These are phyloP conservation scores for Dactylellina parvicollis DNA, from an alignment of 2,329 filamentous ascomycete species.

Conservation along the genomic window DNA sequence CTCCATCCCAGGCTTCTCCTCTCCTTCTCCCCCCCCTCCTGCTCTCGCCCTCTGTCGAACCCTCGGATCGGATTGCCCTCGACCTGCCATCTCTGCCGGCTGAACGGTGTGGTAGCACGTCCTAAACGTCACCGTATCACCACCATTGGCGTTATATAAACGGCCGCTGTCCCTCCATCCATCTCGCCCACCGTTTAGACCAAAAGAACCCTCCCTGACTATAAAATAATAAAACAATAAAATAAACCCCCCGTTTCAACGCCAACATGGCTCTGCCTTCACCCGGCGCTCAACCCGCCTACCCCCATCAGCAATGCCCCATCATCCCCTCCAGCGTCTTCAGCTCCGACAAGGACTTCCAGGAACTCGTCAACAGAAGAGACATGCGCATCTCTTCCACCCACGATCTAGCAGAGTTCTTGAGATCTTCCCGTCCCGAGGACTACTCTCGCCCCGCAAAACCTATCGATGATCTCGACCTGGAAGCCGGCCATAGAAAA, in stretches of 20 bases:
- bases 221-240: neutral
- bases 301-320: conserved; percentile 44
- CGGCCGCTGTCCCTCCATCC: neutral
- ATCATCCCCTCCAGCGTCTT: conserved; percentile 47
- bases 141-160: conserved; percentile 37
- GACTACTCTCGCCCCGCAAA: conserved; percentile 54
- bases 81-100: no score
- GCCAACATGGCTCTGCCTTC: conserved; percentile 40
- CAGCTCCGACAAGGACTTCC: conserved; percentile 44
- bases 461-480: conserved; percentile 45
- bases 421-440: conserved; percentile 56
- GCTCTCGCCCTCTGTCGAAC: no score
- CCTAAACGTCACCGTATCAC: conserved; percentile 28
- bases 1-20: neutral
- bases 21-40: no score
- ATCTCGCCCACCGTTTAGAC: no score
- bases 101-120: conserved; percentile 49
- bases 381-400: conserved; percentile 54
- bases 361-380: conserved; percentile 48
- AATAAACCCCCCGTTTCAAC: neutral
- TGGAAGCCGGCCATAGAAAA: conserved; percentile 37
- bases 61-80: no score
- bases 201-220: neutral
- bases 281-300: conserved; percentile 40
- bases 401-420: conserved; percentile 57